Evolutionary conservation across 192 early-diverging fungal species (phyloP).

Genomic region (Backusella tarrabulga): DNA sequence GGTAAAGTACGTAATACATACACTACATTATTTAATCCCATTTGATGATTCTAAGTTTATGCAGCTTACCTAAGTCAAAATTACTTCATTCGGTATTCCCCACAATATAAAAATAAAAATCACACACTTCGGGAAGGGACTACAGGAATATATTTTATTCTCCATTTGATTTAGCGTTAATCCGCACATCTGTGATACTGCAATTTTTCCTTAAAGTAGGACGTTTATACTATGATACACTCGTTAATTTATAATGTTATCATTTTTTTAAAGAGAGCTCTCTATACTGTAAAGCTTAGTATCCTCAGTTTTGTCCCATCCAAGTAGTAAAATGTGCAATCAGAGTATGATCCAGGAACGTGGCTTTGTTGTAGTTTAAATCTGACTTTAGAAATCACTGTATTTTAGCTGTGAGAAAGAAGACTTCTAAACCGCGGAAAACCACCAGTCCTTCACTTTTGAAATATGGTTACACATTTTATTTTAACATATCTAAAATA

Average conservation of each 20-base stretch:
- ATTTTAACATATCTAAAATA: background rate
- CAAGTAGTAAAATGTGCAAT: background rate
- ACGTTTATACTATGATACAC: background rate
- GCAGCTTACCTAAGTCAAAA: constrained; percentile 6
- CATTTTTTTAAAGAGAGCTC: background rate
- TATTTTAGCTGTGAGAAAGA: background rate
- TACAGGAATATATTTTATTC: constrained; percentile 8
- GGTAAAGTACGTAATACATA: background rate
- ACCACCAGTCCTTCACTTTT: background rate
- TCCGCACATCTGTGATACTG: background rate
- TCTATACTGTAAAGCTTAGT: background rate
- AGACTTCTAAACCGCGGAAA: background rate
- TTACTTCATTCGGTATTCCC: constrained; percentile 1
- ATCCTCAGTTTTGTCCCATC: background rate
- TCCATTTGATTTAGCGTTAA: background rate
- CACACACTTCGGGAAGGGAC: background rate
- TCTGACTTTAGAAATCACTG: background rate
- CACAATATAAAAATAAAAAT: constrained; percentile 1
- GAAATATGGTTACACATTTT: background rate
- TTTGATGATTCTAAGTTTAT: background rate
- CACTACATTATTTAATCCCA: background rate
- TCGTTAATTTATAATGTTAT: background rate
- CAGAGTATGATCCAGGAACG: background rate
- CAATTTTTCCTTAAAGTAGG: background rate
- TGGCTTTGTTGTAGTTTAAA: background rate